Evolutionary conservation across 2,329 filamentous ascomycete genomes (phyloP).

Genomic region (Metarhizium guizhouense): DNA sequence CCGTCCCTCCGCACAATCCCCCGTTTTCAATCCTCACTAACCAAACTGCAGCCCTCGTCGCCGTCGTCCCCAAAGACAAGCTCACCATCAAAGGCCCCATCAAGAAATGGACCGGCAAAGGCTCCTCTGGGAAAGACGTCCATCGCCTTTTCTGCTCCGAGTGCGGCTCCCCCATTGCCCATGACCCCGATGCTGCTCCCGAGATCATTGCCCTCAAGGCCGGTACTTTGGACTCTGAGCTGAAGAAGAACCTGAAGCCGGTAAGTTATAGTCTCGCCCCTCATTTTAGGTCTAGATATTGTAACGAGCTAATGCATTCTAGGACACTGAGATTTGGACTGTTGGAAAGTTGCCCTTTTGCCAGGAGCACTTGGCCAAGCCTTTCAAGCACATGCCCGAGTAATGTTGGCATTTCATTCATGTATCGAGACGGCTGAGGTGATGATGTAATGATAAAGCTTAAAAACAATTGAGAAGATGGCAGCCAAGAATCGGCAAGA

Average conservation of each 20-base stretch:
- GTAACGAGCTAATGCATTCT: not conserved
- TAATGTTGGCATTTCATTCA: conserved; percentile 20
- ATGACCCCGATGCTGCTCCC: conserved; percentile 62
- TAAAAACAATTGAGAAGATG: not conserved
- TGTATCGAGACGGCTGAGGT: not conserved
- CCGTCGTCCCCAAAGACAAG: conserved; percentile 57
- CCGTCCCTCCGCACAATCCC: not conserved
- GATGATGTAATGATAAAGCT: not conserved
- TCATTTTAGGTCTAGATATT: not conserved
- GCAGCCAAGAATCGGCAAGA: not conserved
- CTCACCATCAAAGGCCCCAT: conserved; percentile 52
- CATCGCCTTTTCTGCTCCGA: conserved; percentile 63
- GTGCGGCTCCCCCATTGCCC: conserved; percentile 61
- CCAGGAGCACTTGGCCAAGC: conserved; percentile 54
- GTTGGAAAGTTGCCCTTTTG: conserved; percentile 61
- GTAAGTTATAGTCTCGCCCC: conserved; percentile 25
- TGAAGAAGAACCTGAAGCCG: conserved; percentile 61
- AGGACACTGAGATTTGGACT: conserved; percentile 64
- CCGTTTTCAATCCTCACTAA: not conserved
- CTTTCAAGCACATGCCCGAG: conserved; percentile 56
- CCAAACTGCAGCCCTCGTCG: conserved; percentile 47
- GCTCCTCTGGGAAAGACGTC: conserved; percentile 52
- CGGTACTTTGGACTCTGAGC: conserved; percentile 51
- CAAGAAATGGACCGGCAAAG: conserved; percentile 55
- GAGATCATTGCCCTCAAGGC: conserved; percentile 62